phyloP scores from a whole-genome alignment of 306 rosid genomes.

The Fragaria nilgerrensis region DNA sequence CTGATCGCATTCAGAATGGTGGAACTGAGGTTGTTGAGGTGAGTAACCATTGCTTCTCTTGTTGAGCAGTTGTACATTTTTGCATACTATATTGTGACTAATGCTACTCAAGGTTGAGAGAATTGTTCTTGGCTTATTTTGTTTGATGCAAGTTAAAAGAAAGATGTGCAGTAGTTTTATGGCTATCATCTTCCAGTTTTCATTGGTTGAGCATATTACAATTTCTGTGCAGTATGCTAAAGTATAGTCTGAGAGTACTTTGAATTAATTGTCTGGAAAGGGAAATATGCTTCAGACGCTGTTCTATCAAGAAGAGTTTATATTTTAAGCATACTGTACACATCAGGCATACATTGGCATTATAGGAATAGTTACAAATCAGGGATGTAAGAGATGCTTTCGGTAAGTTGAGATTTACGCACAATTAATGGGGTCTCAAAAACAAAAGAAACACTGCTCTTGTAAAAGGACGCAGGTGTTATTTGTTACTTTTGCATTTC shows the following conservation, averaged over 20 bases:
- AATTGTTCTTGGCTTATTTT: background rate
- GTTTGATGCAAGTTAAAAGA: background rate
- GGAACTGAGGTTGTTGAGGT: slow-evolving; percentile 99
- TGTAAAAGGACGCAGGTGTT: background rate
- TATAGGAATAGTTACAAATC: background rate
- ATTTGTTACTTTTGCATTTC: background rate
- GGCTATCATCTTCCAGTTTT: background rate
- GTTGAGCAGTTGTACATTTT: background rate
- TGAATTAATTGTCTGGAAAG: background rate
- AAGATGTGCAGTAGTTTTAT: background rate
- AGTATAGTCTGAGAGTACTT: background rate
- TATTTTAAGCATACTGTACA: background rate
- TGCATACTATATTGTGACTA: no score
- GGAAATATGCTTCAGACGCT: background rate
- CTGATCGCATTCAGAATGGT: slow-evolving; percentile 92
- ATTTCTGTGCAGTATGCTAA: background rate
- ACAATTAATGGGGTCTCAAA: background rate
- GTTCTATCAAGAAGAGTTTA: background rate
- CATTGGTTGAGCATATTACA: background rate
- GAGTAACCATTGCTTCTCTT: background rate
- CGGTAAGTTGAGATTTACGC: background rate
- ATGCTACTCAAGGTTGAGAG: background rate
- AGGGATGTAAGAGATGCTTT: background rate
- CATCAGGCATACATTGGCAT: background rate
- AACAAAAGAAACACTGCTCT: background rate